Base-by-base conservation (phyloP, 305 asterid genomes). In the Rubia tinctorum region DNA sequence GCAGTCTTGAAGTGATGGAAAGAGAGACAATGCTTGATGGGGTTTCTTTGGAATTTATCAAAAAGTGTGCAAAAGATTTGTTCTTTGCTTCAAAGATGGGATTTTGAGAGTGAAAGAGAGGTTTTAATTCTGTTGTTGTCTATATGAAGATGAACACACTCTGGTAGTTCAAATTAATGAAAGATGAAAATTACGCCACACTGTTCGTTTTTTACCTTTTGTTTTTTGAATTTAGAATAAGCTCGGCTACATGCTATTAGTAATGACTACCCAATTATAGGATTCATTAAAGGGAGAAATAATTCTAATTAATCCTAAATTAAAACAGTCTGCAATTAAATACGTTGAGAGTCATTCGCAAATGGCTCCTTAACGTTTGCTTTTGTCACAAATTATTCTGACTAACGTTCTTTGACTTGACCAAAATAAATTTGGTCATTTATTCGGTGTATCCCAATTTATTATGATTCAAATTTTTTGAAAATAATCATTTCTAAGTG, bases 11-110 rank as follows among this genome's bases (percentile, higher is more conserved):
- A 73, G 69, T 60, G 68, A 69, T 47, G 70, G 72, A 62, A 44
- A 78, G 6, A 27, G 44, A 62, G 37, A 45, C 49, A 72, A 80
- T 68, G 45, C 63, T 69, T 30, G 7, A 59, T 53, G 5, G 66
- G 71, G 74, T 51, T 72, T 47, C 74, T 76, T 55, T 74, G 71
- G 49, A 71, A 74, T 70, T 68, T 66, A 69, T 42, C 72, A 61
- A 76, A 42, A 76, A 43, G 71, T 64, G 73, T 39, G 79, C 75
- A 39, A 75, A 67, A 82, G 84, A 80, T 80, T 78, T 62, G 73
- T 85, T 76, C 75, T 77, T 86, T 82, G 89, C 84, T 89, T 89
- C 66, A 76, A 78, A 82, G 82, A 78, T 66, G 84, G 75, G 85
- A 76, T 74, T 80, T 84, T 72, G 79, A n/a, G 18, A 61, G 66